These are phyloP conservation scores for Xerocomellus intermedius DNA, from an alignment of 768 basidiomycete species.

Conservation along the genomic window DNA sequence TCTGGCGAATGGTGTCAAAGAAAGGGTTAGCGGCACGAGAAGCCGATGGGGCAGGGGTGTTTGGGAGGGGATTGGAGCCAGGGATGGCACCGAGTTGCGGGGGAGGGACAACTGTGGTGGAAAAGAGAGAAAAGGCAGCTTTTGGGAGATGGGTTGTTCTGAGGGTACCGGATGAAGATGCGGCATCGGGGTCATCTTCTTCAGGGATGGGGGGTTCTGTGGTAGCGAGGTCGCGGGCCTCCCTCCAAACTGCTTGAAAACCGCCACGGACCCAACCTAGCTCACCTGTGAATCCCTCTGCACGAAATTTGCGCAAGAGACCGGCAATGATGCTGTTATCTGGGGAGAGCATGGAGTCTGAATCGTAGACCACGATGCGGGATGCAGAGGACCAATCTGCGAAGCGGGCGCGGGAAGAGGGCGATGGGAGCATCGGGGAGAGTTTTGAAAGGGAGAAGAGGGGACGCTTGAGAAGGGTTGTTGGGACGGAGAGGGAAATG, in stretches of 20 bases:
- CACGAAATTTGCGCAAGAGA: constrained; percentile 71
- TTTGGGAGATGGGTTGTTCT: constrained; percentile 61
- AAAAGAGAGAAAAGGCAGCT: constrained; percentile 58
- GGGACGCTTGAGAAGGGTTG: constrained; percentile 90
- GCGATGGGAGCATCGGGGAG: constrained; percentile 73
- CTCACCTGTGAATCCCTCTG: constrained; percentile 56
- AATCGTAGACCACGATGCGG: constrained; percentile 82
- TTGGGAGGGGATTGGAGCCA: background rate
- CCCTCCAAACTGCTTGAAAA: constrained; percentile 66
- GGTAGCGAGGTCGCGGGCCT: constrained; percentile 52
- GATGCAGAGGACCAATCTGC: constrained; percentile 53
- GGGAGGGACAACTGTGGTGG: constrained; percentile 34
- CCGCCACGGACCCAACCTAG: constrained; percentile 84
- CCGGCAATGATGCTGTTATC: constrained; percentile 70
- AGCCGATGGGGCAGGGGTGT: constrained; percentile 23
- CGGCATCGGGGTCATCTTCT: constrained; percentile 44
- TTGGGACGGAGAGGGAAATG: constrained; percentile 87
- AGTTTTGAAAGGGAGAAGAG: constrained; percentile 79
- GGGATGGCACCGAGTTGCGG: constrained; percentile 5
- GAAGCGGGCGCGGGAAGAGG: constrained; percentile 57
- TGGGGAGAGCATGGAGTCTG: constrained; percentile 61
- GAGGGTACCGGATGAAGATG: constrained; percentile 33
- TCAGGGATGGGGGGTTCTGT: constrained; percentile 48
- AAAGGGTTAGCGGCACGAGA: constrained; percentile 70
- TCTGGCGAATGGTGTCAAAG: constrained; percentile 91